A percentile compares a stretch with the other conserved stretches of the same genome.
phyloP scores from a whole-genome alignment of 345 rosid genomes.

The Sapria himalayana region DNA sequence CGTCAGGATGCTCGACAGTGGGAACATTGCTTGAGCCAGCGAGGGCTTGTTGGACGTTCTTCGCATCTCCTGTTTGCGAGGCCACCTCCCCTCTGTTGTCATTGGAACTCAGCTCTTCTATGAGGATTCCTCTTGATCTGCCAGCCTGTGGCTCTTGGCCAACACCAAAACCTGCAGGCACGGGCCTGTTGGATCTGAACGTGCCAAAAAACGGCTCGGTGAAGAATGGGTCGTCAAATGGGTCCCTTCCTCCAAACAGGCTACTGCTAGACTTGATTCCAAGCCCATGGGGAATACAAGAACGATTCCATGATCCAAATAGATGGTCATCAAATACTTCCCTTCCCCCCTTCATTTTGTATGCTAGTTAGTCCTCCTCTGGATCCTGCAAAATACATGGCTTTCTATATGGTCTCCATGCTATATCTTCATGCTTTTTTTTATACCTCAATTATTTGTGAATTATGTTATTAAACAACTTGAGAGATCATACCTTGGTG shows the following conservation, averaged over 20 bases:
- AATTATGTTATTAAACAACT: too few relatives aligned
- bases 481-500: too few relatives aligned
- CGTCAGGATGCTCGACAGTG: conserved; percentile 53
- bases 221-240: conserved; percentile 60
- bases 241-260: conserved; percentile 46
- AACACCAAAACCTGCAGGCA: conserved; percentile 8
- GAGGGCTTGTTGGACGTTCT: conserved; percentile 3
- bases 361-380: too few relatives aligned
- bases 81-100: conserved; percentile 15
- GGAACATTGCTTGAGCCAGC: conserved; percentile 19
- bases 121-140: conserved; percentile 20
- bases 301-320: conserved; percentile 22
- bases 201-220: conserved; percentile 30
- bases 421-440: too few relatives aligned
- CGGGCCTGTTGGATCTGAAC: conserved; percentile 11
- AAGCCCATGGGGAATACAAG: conserved; percentile 13
- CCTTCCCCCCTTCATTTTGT: conserved; percentile 30
- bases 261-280: conserved; percentile 19
- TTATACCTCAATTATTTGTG: too few relatives aligned
- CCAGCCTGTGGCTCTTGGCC: conserved; percentile 7
- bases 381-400: too few relatives aligned
- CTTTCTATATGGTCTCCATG: too few relatives aligned
- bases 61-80: conserved; percentile 6
- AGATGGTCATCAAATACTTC: conserved; percentile 14
- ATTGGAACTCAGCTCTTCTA: conserved; percentile 50